Percentiles rank a stretch among this genome's conserved stretches.
Evolutionary conservation across 2,329 filamentous ascomycete species (phyloP).

Genomic region (Colletotrichum limetticola): DNA sequence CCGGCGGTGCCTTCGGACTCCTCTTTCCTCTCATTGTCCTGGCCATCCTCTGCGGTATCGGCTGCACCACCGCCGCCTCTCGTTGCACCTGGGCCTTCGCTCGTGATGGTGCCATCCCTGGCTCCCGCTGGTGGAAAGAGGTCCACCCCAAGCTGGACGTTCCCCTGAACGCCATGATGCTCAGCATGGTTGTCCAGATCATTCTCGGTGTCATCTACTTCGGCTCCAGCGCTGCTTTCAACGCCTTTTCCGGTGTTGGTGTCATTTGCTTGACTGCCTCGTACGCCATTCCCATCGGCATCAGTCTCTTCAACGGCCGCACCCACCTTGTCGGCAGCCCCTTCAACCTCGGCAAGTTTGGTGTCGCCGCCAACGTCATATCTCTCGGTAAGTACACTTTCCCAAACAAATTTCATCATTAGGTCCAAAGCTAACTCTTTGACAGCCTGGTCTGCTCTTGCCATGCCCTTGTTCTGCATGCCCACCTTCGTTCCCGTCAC

Average conservation of each 20-base stretch:
- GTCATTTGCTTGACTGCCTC: slow-evolving; percentile 76
- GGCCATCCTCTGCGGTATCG: slow-evolving; percentile 73
- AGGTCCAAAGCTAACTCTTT: slow-evolving; percentile 39
- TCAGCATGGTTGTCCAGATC: slow-evolving; percentile 73
- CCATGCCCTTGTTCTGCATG: slow-evolving; percentile 81
- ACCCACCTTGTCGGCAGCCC: slow-evolving; percentile 65
- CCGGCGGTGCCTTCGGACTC: slow-evolving; percentile 71
- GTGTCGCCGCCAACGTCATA: slow-evolving; percentile 70
- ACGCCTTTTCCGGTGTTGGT: slow-evolving; percentile 76
- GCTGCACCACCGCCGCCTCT: slow-evolving; percentile 75
- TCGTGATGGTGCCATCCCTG: slow-evolving; percentile 76
- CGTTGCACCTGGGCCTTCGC: slow-evolving; percentile 77
- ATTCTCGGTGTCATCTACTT: slow-evolving; percentile 76
- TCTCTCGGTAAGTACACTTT: slow-evolving; percentile 64
- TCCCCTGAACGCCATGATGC: slow-evolving; percentile 78
- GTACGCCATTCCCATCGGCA: slow-evolving; percentile 74
- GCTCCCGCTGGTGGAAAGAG: slow-evolving; percentile 68
- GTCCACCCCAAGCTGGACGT: slow-evolving; percentile 72
- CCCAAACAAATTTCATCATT: slow-evolving; percentile 18
- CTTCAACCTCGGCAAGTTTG: slow-evolving; percentile 72
- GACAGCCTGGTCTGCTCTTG: slow-evolving; percentile 73
- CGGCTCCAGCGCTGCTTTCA: slow-evolving; percentile 75
- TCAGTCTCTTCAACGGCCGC: slow-evolving; percentile 70
- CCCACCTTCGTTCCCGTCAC: slow-evolving; percentile 71
- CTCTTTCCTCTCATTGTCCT: slow-evolving; percentile 74